These are phyloP conservation scores for Corrigiola litoralis DNA, from an alignment of 179 eudicot genomes.

Conservation along the genomic window DNA sequence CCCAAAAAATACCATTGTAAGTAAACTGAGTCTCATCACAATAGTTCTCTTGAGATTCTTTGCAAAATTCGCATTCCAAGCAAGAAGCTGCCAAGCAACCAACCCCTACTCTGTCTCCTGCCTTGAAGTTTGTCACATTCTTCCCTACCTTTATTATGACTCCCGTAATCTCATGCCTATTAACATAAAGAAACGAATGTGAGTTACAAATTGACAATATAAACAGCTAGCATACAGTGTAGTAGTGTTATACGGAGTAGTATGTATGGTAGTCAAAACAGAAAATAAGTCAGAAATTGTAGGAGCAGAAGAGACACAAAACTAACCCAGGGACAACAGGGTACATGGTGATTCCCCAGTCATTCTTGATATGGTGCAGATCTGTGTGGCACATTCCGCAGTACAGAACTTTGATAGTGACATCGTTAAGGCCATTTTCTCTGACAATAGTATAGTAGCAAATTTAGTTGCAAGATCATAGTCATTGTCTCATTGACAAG, in stretches of 20 bases:
- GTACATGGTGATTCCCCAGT: constrained; percentile 47
- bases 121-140: constrained; percentile 63
- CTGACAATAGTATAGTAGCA: neutral
- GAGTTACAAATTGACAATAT: neutral
- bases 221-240: neutral
- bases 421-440: constrained; percentile 35
- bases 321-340: constrained; percentile 45
- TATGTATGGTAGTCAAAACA: no score
- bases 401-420: constrained; percentile 37
- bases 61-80: constrained; percentile 67
- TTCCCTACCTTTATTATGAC: constrained; percentile 60
- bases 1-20: constrained; percentile 84
- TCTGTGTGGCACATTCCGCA: constrained; percentile 52
- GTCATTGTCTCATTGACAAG: no score
- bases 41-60: constrained; percentile 56
- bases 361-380: constrained; percentile 32
- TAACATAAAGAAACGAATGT: neutral
- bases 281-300: no score
- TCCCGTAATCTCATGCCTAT: constrained; percentile 82
- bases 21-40: constrained; percentile 63
- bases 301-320: neutral
- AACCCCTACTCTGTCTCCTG: constrained; percentile 76
- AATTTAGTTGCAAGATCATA: neutral
- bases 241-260: no score
- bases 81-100: constrained; percentile 83